phyloP scores from a whole-genome alignment of 2,329 filamentous ascomycete species.

The Penicillium sp. region DNA sequence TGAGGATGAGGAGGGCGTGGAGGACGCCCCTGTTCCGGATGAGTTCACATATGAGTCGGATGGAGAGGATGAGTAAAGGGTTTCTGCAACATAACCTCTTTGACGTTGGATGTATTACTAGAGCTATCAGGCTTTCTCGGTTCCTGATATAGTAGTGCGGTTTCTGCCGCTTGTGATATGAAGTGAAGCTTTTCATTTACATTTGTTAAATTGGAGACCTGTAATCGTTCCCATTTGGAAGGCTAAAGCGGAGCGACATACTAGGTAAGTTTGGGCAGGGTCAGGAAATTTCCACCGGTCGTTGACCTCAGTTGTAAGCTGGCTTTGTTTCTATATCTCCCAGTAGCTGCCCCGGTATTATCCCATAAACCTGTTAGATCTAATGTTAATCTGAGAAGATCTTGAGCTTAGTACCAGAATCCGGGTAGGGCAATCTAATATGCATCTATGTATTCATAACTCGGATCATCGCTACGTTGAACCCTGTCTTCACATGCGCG shows the following conservation, averaged over 20 bases:
- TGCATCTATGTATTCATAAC: neutral
- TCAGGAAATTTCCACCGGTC: neutral
- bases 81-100: slow-evolving; percentile 13
- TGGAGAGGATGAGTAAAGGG: slow-evolving; percentile 33
- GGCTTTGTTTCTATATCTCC: neutral
- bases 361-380: neutral
- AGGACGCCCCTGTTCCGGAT: slow-evolving; percentile 49
- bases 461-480: neutral
- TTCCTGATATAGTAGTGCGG: slow-evolving; percentile 23
- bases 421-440: neutral
- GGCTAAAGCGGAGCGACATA: neutral
- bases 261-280: neutral
- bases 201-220: neutral
- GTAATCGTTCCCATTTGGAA: neutral
- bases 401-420: neutral
- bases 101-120: slow-evolving; percentile 39
- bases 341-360: too few relatives aligned
- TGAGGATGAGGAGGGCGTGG: slow-evolving; percentile 58
- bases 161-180: slow-evolving; percentile 21
- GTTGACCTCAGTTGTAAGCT: neutral
- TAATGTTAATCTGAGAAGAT: neutral
- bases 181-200: slow-evolving; percentile 18
- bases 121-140: slow-evolving; percentile 30
- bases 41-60: slow-evolving; percentile 51
- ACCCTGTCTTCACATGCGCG: slow-evolving; percentile 16